Base-by-base conservation (phyloP, 495 filamentous ascomycete species). In the Podospora pseudocomata region DNA sequence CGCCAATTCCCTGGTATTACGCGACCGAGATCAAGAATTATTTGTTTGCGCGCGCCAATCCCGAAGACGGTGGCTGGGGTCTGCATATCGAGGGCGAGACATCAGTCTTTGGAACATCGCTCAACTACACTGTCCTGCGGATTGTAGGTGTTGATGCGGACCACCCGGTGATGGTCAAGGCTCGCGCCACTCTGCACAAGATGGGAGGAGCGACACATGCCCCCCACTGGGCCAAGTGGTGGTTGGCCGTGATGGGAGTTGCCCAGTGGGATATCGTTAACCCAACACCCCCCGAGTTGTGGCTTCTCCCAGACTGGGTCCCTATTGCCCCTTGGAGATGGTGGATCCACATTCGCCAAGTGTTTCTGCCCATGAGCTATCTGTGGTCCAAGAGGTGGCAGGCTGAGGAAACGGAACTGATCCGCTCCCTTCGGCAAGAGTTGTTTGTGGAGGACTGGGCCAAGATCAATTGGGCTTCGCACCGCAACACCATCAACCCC, bases 281-380 rank as follows among this genome's bases (percentile, higher is more conserved):
- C 72, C 95, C 95, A 0, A 87, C 94, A 15, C 95, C 95, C 4
- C 90, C 95, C 1, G 95, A 99, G 79, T 73, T 98, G 55, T 99
- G 95, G 94, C 86, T 97, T 28, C 82, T 99, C 2, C 96, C 95
- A 2, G 93, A 98, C 77, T 98, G 95, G 94, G 87, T 94, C 16
- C 96, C 95, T 1, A 86, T 98, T 71, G 89, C 92, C 11, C 95
- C 96, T 0, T 98, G 96, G 95, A 84, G 93, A 60, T 99, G 95
- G 95, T 99, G 95, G 95, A 92, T 97, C 69, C 95, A 99, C 69
- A 97, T 97, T 78, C 92, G 95, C 18, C 87, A 90, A 76, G 94
- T 99, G 34, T 97, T 93, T 77, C 78, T 97, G 49, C 90, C 94
- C 11, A 97, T 98, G 92, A 88, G 90, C 15, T 98, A 89, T 72